Evolutionary conservation across 345 rosid genomes (phyloP).

Genomic region (Turritis glabra): DNA sequence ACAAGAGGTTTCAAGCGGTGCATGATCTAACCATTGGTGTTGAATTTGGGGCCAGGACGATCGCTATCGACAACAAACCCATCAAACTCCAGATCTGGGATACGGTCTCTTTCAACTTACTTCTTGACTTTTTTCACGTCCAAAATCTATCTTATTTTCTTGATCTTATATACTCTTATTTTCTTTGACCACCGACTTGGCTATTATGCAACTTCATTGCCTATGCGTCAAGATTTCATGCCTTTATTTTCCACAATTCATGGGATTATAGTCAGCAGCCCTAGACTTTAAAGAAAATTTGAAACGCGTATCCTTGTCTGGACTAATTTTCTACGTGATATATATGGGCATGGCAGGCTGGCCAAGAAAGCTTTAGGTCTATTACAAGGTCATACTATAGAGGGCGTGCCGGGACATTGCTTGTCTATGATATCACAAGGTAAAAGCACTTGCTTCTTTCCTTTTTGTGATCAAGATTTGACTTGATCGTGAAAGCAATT

Average conservation of each 20-base stretch:
- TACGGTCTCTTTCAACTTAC: constrained; percentile 53
- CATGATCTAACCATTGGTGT: constrained; percentile 96
- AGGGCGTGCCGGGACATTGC: constrained; percentile 96
- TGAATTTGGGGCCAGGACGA: constrained; percentile 89
- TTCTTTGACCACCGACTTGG: background rate
- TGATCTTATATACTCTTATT: background rate
- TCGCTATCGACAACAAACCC: constrained; percentile 86
- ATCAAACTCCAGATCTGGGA: constrained; percentile 98
- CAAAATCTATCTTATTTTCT: background rate
- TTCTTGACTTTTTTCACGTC: background rate
- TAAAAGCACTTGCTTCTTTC: background rate
- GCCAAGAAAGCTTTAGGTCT: constrained; percentile 95
- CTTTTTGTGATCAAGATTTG: constrained; percentile 2
- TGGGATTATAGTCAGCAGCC: background rate
- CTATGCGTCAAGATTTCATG: background rate
- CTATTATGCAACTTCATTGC: background rate
- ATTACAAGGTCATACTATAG: constrained; percentile 91
- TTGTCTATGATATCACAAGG: constrained; percentile 98
- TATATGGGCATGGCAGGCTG: constrained; percentile 58
- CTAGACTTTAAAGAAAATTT: background rate
- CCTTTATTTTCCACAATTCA: background rate
- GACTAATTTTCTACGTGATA: constrained; percentile 1
- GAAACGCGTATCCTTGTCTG: background rate
- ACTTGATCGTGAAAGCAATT: constrained; percentile 7
- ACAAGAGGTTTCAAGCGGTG: constrained; percentile 91